Base-by-base conservation (phyloP, 139 green algal species). In the Mychonastes homosphaera region DNA sequence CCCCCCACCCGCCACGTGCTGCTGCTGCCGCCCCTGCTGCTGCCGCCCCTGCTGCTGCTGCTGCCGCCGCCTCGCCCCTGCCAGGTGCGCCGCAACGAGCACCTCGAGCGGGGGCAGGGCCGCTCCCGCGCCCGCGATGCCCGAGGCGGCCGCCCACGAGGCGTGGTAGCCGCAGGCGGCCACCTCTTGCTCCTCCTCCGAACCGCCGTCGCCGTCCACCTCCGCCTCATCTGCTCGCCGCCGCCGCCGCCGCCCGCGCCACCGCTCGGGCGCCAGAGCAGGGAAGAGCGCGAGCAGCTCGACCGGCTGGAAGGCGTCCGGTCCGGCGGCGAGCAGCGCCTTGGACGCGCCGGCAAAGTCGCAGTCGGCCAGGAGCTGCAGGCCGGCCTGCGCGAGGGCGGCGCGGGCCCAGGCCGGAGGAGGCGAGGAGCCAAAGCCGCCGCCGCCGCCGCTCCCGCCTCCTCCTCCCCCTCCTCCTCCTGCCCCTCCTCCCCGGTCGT, bases 201-300 rank as follows among this genome's bases (percentile, higher is more conserved):
- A 7, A 12, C 41, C 63, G 16, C 18, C 50, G 12, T 34, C n/a
- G 27, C 58, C 45, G 44, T 77, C 63, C 65, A 83, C 62, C 19
- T 72, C 65, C 79, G 77, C 82, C 39, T 79, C 23, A 10, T 24
- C 18, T 12, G 27, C 23, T 28, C 29, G 52, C 54, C 58, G 48
- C 36, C 43, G 27, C n/a, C 12, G 21, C 10, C n/a, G 53, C 33
- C 75, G 70, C 81, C 39, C 59, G 58, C 0, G 46, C 44, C 15
- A n/a, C n/a, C n/a, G n/a, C n/a, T n/a, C n/a, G n/a, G n/a, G n/a
- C n/a, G 58, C 66, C 27, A 50, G 24, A 0, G 26, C 6, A 0
- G 80, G 75, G 53, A 84, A 82, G 24, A 87, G 66, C 3, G 67
- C 49, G 53, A 80, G 69, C 24, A 87, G 75, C 75, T 81, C 64